A percentile compares a stretch with the other conserved stretches of the same genome.
Evolutionary conservation across 192 early-diverging fungal species (phyloP).

Genomic region (Umbelopsis ramanniana): DNA sequence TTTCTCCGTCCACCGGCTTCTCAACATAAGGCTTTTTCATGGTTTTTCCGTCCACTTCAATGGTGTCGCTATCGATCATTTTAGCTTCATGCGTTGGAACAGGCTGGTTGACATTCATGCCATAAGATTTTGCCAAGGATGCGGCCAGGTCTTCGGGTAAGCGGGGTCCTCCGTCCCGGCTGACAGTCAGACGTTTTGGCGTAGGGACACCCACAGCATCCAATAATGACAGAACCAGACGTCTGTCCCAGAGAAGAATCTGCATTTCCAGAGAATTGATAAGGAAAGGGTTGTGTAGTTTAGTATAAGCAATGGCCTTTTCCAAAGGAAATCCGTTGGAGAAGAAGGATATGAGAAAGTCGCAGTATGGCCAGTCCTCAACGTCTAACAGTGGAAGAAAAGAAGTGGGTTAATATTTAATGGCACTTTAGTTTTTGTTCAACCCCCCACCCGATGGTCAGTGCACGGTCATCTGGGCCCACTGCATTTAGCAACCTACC

Average conservation of each 20-base stretch:
- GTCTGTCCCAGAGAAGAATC: slow-evolving; percentile 85
- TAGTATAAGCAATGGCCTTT: slow-evolving; percentile 90
- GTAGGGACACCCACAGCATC: slow-evolving; percentile 82
- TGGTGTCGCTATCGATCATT: slow-evolving; percentile 56
- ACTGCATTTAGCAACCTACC: slow-evolving; percentile 42
- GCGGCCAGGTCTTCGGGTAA: slow-evolving; percentile 57
- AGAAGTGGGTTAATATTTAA: not conserved
- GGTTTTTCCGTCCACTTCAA: slow-evolving; percentile 66
- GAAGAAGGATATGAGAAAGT: slow-evolving; percentile 98
- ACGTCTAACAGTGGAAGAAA: slow-evolving; percentile 53
- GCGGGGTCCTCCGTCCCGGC: slow-evolving; percentile 68
- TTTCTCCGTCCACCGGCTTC: slow-evolving; percentile 94
- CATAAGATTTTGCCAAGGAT: slow-evolving; percentile 57
- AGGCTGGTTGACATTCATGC: slow-evolving; percentile 47
- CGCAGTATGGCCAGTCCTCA: slow-evolving; percentile 90
- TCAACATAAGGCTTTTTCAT: slow-evolving; percentile 96
- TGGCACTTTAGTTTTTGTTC: not conserved
- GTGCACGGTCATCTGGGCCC: slow-evolving; percentile 17
- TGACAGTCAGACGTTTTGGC: slow-evolving; percentile 75
- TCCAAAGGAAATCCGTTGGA: slow-evolving; percentile 90
- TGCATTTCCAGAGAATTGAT: slow-evolving; percentile 94
- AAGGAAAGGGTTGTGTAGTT: slow-evolving; percentile 82
- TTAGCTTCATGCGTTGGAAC: slow-evolving; percentile 23
- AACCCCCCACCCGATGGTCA: not conserved
- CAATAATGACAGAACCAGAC: slow-evolving; percentile 84